A percentile compares a stretch with the other conserved stretches of the same genome.
Evolutionary conservation across 139 green algal species (phyloP).

Genomic region (Axilococcus clingmanii): DNA sequence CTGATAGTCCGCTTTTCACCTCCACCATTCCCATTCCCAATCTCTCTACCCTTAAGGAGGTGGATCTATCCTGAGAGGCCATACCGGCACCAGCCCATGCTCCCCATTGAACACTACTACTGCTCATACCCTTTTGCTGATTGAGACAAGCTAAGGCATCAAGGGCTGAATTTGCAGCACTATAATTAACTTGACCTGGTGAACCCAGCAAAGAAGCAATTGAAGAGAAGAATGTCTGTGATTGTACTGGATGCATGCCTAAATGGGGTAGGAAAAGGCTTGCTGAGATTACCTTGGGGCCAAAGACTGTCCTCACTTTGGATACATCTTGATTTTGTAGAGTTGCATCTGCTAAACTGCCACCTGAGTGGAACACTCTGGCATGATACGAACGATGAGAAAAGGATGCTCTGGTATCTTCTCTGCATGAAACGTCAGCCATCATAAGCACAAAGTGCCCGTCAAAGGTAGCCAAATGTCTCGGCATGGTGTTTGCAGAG

Average conservation of each 20-base stretch:
- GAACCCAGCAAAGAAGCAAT: conserved; percentile 40
- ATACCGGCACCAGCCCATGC: conserved; percentile 41
- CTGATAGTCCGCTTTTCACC: conserved; percentile 44
- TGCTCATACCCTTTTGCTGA: conserved; percentile 5
- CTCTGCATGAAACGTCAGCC: too few relatives aligned
- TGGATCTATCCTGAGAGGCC: conserved; percentile 34
- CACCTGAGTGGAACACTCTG: conserved; percentile 10
- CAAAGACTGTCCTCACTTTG: not conserved
- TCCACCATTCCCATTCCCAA: conserved; percentile 56
- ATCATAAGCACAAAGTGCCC: too few relatives aligned
- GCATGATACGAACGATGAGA: too few relatives aligned
- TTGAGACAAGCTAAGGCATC: conserved; percentile 11
- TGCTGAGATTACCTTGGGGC: not conserved
- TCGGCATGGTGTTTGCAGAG: too few relatives aligned
- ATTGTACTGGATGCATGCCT: too few relatives aligned
- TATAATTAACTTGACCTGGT: conserved; percentile 42
- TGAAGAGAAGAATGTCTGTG: conserved; percentile 42
- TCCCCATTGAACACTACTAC: conserved; percentile 38
- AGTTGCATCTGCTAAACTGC: not conserved
- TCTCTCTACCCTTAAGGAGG: conserved; percentile 42
- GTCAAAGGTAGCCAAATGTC: too few relatives aligned
- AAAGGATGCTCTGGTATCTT: too few relatives aligned
- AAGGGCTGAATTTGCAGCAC: conserved; percentile 39
- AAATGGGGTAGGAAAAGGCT: not conserved
- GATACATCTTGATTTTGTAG: not conserved